Base-by-base conservation (phyloP, 2,329 filamentous ascomycete species). In the Tolypocladium nubicola region DNA sequence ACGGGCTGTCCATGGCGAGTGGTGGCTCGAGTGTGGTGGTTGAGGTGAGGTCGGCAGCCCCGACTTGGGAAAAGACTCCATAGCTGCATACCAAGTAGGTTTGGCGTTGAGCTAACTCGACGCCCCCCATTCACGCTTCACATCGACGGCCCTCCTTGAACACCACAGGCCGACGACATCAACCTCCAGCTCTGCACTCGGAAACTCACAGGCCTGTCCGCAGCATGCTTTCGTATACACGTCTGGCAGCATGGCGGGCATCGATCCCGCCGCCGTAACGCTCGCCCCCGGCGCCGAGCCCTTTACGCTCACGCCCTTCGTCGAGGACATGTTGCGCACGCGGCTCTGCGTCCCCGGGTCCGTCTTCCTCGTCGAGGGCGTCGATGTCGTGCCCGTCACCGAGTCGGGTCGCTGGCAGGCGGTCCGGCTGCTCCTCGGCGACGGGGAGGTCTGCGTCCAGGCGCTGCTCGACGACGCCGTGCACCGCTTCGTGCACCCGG, bases 381-480 rank as follows among this genome's bases (percentile, higher is more conserved):
- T 80, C n/a, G 71, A 78, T 14, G 55, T 62, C 19, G 59, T 71
- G 0, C 64, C 73, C 1, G 66, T 76, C 0, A 70, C 74, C 0
- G 56, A 60, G 7, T 68, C 65, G 2, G 68, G 63, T 19, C 64
- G 70, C 65, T 76, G 76, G 72, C 75, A 78, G 38, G 69, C 71
- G 2, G 63, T 81, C 1, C 72, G 79, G 2, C 61, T 83, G 13
- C 56, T 82, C 0, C 72, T 83, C 0, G 76, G 79, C 41, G 80
- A 83, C 60, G 79, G 80, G 1, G 71, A 77, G 62, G 65, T 81
- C 4, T 82, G 77, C 61, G 72, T 83, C n/a, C 80, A 83, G 64
- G 79, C 78, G 0, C 65, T 83, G 9, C 65, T 82, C 47, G 66
- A 68, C 8, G 67, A 72, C 1, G 72, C 73, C 52, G 71, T 79